A percentile compares a stretch with the other conserved stretches of the same genome.
phyloP scores from a whole-genome alignment of 2,329 filamentous ascomycete genomes.

The Acephala macrosclerotiorum region DNA sequence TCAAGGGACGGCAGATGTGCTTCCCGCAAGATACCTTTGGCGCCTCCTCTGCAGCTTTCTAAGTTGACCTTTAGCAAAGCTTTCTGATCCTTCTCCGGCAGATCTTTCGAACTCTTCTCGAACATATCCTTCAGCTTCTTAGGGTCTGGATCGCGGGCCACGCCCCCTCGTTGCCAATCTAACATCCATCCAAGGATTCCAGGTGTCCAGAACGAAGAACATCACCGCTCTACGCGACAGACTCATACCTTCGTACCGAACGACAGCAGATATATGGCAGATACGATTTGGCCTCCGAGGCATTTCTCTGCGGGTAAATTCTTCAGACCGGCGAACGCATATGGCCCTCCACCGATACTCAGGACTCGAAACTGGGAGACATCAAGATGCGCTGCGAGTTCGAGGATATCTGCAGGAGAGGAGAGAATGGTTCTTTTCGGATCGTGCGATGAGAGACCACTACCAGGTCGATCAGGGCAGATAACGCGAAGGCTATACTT shows the following conservation, averaged over 20 bases:
- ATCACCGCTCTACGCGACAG: slow-evolving; percentile 9
- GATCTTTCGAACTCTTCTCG: slow-evolving; percentile 11
- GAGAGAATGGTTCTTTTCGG: slow-evolving; percentile 36
- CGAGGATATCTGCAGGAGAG: slow-evolving; percentile 52
- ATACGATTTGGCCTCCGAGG: slow-evolving; percentile 18
- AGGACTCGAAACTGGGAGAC: slow-evolving; percentile 52
- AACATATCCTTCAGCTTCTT: slow-evolving; percentile 19
- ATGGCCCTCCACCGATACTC: slow-evolving; percentile 54
- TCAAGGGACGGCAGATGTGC: slow-evolving; percentile 17
- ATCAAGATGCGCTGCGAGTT: slow-evolving; percentile 49
- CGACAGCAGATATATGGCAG: slow-evolving; percentile 20
- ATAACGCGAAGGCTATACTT: slow-evolving; percentile 46
- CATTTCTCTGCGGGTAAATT: slow-evolving; percentile 37
- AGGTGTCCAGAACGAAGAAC: slow-evolving; percentile 12
- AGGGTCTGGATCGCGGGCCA: slow-evolving; percentile 22
- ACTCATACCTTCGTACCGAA: slow-evolving; percentile 25
- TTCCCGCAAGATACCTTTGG: slow-evolving; percentile 14
- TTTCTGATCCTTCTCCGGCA: slow-evolving; percentile 14
- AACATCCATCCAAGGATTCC: slow-evolving; percentile 17
- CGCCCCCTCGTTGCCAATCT: slow-evolving; percentile 20
- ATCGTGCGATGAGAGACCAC: slow-evolving; percentile 47
- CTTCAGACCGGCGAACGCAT: slow-evolving; percentile 54
- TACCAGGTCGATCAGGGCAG: slow-evolving; percentile 51
- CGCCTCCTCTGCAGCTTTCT: slow-evolving; percentile 19
- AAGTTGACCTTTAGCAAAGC: slow-evolving; percentile 4